Evolutionary conservation across 371 early-diverging fungal genomes (phyloP).

Genomic region (Apophysomyces sp.): DNA sequence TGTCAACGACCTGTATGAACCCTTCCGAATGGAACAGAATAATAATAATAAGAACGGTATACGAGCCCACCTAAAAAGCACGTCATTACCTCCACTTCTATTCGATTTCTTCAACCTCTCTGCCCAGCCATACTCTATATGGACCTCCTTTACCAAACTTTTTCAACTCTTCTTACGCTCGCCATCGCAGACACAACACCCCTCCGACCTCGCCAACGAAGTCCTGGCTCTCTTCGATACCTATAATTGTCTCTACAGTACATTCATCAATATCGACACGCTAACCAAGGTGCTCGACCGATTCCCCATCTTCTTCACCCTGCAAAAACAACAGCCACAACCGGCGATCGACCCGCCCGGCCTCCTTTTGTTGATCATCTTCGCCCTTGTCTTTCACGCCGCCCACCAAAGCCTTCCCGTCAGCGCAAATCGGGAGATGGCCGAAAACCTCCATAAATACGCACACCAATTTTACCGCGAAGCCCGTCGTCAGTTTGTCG

Average conservation of each 20-base stretch:
- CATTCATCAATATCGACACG: conserved; percentile 22
- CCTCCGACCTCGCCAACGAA: conserved; percentile 12
- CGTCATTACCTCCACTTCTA: conserved; percentile 29
- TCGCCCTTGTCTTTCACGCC: conserved; percentile 29
- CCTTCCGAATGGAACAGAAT: conserved; percentile 12
- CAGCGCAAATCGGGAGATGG: conserved; percentile 5
- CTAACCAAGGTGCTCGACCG: neutral
- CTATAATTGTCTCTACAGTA: conserved; percentile 33
- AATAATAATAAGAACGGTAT: neutral
- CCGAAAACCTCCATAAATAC: conserved; percentile 4
- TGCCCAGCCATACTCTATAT: conserved; percentile 24
- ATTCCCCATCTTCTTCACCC: conserved; percentile 6
- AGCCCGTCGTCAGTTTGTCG: conserved; percentile 28
- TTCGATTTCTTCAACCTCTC: conserved; percentile 35
- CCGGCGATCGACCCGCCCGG: conserved; percentile 1
- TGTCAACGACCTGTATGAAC: conserved; percentile 18
- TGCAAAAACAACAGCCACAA: conserved; percentile 3
- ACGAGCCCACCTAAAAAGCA: conserved; percentile 4
- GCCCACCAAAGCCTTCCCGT: conserved; percentile 29
- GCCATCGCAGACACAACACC: neutral
- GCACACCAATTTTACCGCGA: conserved; percentile 25
- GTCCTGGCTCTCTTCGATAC: conserved; percentile 11
- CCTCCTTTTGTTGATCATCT: conserved; percentile 23
- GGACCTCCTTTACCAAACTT: conserved; percentile 16
- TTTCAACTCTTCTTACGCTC: conserved; percentile 2